Conservation (phyloP, 169 alveolate species). For the Cryptosporidium sp. region DNA sequence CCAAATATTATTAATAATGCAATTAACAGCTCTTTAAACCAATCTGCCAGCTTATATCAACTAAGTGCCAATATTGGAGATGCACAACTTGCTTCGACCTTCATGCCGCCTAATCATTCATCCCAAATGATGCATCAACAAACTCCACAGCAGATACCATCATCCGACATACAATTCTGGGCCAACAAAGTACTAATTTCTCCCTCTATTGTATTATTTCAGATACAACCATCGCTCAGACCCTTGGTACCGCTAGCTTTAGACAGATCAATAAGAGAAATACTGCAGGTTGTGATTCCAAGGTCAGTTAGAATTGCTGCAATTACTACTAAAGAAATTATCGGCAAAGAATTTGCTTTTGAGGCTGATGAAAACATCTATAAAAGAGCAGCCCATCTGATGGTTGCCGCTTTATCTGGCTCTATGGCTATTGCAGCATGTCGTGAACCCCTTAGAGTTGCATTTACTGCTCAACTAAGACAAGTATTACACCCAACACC, state of each 20-base stretch:
- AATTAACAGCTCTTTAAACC: constrained; percentile 13
- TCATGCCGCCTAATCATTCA: constrained; percentile 62
- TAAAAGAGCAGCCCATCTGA: constrained; percentile 91
- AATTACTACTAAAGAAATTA: constrained; percentile 94
- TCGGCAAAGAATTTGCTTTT: constrained; percentile 95
- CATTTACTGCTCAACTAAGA: constrained; percentile 91
- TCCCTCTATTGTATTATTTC: constrained; percentile 90
- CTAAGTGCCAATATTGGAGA: neutral
- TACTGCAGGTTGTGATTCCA: constrained; percentile 88
- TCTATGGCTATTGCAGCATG: constrained; percentile 96
- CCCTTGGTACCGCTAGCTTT: constrained; percentile 94
- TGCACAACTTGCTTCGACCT: constrained; percentile 59
- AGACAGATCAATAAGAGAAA: constrained; percentile 94
- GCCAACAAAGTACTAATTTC: constrained; percentile 81
- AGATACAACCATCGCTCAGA: constrained; percentile 88
- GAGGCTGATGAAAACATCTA: constrained; percentile 93
- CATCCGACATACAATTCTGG: constrained; percentile 68
- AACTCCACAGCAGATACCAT: constrained; percentile 73
- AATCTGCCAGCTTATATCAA: neutral
- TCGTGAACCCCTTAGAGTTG: constrained; percentile 93
- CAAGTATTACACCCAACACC: constrained; percentile 82
- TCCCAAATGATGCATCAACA: constrained; percentile 76
- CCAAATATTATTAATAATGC: constrained; percentile 29
- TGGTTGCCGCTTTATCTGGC: constrained; percentile 93
- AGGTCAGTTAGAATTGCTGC: constrained; percentile 94